Percentiles rank a stretch among this genome's conserved stretches.
Evolutionary conservation across 257 asterid genomes (phyloP).

Genomic region (Schizonepeta tenuifolia): DNA sequence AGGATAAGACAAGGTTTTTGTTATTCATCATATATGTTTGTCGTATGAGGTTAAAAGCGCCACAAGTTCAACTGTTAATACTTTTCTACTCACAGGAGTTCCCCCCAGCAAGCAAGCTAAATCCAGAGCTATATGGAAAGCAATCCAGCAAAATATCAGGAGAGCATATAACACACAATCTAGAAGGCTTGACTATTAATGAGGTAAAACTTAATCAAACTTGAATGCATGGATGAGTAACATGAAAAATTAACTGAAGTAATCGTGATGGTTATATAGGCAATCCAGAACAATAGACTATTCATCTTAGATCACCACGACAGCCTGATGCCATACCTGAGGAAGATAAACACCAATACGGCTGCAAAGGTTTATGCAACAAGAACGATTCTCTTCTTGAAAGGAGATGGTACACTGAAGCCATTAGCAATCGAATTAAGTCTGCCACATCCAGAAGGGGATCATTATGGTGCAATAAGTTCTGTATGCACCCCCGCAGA

Average conservation of each 20-base stretch:
- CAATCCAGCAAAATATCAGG: conserved; percentile 61
- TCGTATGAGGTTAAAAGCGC: not conserved
- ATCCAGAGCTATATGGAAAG: conserved; percentile 55
- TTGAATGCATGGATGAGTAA: conserved; percentile 3
- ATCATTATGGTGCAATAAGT: conserved; percentile 58
- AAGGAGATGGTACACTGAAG: conserved; percentile 61
- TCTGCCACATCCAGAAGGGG: conserved; percentile 71
- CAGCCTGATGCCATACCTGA: conserved; percentile 61
- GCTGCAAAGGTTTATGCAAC: conserved; percentile 67
- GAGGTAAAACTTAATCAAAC: conserved; percentile 46
- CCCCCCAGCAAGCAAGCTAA: conserved; percentile 71
- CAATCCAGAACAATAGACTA: conserved; percentile 48
- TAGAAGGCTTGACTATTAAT: conserved; percentile 55
- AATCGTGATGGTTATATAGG: conserved; percentile 42
- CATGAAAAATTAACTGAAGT: conserved; percentile 12
- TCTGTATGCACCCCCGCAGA: conserved; percentile 62
- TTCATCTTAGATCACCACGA: conserved; percentile 79
- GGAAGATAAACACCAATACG: conserved; percentile 61
- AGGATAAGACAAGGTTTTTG: not conserved
- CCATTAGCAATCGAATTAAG: conserved; percentile 82
- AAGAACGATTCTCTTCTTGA: conserved; percentile 69
- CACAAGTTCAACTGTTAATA: conserved; percentile 1
- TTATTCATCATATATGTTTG: conserved; percentile 5
- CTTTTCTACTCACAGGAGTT: conserved; percentile 53
- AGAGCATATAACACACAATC: conserved; percentile 48